phyloP scores from a whole-genome alignment of 2,329 filamentous ascomycete genomes.

The Monilinia aucupariae region DNA sequence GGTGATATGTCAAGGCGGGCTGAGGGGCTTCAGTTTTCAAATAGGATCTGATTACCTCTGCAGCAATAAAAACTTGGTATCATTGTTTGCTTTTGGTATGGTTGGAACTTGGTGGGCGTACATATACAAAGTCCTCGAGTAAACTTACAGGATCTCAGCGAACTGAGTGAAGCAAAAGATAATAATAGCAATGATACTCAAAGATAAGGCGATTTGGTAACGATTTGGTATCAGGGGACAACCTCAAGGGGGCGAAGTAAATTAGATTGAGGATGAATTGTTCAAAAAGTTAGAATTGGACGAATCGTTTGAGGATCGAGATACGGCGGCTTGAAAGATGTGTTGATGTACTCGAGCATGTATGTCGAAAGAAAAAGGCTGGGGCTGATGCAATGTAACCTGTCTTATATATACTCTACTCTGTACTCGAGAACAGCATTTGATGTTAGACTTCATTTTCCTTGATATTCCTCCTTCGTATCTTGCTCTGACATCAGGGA shows the following conservation, averaged over 20 bases:
- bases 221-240: neutral
- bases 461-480: neutral
- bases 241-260: slow-evolving; percentile 13
- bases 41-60: slow-evolving; percentile 11
- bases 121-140: too few relatives aligned
- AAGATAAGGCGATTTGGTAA: neutral
- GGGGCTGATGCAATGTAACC: slow-evolving; percentile 18
- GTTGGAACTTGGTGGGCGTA: slow-evolving; percentile 5
- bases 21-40: slow-evolving; percentile 10
- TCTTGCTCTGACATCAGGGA: too few relatives aligned
- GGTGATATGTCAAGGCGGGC: slow-evolving; percentile 8
- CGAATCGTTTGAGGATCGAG: slow-evolving; percentile 5
- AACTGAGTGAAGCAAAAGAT: slow-evolving; percentile 8
- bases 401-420: neutral
- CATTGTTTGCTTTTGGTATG: slow-evolving; percentile 6
- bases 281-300: neutral
- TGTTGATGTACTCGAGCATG: too few relatives aligned
- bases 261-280: slow-evolving; percentile 11
- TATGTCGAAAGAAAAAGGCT: too few relatives aligned
- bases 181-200: slow-evolving; percentile 17
- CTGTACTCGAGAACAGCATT: too few relatives aligned
- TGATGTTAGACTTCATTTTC: neutral
- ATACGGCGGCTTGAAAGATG: neutral
- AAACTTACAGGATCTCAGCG: neutral
- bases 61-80: neutral